Conservation (phyloP, 2,329 filamentous ascomycete species). For the Boeremia lycopersici region DNA sequence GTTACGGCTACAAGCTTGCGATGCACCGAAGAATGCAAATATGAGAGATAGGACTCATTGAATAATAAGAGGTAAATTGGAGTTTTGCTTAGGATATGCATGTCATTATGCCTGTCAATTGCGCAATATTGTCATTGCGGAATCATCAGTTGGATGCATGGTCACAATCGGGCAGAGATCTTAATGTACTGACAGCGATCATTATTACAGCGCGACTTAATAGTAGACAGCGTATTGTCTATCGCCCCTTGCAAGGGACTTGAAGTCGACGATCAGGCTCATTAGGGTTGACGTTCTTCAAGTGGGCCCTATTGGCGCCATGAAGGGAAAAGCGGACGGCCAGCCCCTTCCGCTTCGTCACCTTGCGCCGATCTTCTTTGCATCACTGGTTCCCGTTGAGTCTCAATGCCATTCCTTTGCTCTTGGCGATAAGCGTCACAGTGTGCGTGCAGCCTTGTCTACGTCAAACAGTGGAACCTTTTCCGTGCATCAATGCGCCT, state of each 20-base stretch:
- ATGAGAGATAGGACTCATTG: not conserved
- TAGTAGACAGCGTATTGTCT: not conserved
- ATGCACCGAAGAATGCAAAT: not conserved
- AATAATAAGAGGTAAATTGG: not conserved
- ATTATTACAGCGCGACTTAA: not conserved
- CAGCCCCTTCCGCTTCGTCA: constrained; percentile 18
- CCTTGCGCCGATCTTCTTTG: constrained; percentile 10
- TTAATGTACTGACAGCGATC: not conserved
- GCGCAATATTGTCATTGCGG: not conserved
- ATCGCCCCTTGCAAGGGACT: not conserved
- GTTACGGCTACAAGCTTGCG: not conserved
- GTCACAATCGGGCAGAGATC: not conserved
- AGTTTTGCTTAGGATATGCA: not conserved
- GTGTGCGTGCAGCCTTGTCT: not conserved
- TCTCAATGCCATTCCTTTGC: constrained; percentile 5
- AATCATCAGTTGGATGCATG: not conserved
- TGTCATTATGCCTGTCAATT: not conserved
- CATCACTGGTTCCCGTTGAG: constrained; percentile 10
- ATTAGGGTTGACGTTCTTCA: not conserved
- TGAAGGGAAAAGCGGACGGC: constrained; percentile 1
- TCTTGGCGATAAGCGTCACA: constrained; percentile 8
- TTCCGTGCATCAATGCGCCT: not conserved
- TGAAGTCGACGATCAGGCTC: not conserved
- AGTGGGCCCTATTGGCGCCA: not conserved
- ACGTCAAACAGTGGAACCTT: constrained; percentile 12